Percentiles rank a stretch among this genome's conserved stretches.
phyloP scores from a whole-genome alignment of 306 rosid genomes.

The Acacia melanoxylon region DNA sequence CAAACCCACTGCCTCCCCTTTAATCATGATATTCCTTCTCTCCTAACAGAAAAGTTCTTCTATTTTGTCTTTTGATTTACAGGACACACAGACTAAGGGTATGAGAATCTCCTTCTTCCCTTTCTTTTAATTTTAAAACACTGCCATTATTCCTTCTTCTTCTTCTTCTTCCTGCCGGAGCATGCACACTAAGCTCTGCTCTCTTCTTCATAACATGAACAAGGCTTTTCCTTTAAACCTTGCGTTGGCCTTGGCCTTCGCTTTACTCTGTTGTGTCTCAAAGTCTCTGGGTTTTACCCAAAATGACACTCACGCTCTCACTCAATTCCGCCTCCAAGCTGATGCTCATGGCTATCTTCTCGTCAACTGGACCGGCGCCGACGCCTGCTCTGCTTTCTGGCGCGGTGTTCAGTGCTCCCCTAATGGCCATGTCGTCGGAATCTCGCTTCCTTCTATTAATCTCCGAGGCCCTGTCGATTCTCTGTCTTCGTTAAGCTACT shows the following conservation, averaged over 20 bases:
- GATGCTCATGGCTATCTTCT: conserved; percentile 79
- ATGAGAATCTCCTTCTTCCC: conserved; percentile 12
- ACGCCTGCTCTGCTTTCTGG: conserved; percentile 77
- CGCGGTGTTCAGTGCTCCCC: conserved; percentile 68
- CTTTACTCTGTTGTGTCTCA: conserved; percentile 6
- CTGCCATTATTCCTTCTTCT: conserved; percentile 32
- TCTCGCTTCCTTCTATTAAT: conserved; percentile 73
- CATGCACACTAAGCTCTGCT: conserved; percentile 25
- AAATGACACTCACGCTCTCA: conserved; percentile 71
- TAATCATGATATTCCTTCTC: conserved; percentile 53
- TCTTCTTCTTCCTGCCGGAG: conserved; percentile 54
- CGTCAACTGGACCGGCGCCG: conserved; percentile 74
- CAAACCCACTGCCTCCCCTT: conserved; percentile 29
- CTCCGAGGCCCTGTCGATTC: conserved; percentile 77
- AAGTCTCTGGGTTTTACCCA: conserved; percentile 28
- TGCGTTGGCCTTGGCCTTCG: not conserved
- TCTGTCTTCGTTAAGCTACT: conserved; percentile 67
- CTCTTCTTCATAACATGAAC: conserved; percentile 28
- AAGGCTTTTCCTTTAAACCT: not conserved
- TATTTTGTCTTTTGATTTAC: not conserved
- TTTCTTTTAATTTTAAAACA: conserved; percentile 13
- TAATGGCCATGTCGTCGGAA: conserved; percentile 48
- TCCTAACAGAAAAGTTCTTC: conserved; percentile 11
- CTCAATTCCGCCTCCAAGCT: conserved; percentile 59
- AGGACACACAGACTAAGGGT: not conserved